Conservation (phyloP, 768 basidiomycete genomes). For the Rubroboletus satanas region DNA sequence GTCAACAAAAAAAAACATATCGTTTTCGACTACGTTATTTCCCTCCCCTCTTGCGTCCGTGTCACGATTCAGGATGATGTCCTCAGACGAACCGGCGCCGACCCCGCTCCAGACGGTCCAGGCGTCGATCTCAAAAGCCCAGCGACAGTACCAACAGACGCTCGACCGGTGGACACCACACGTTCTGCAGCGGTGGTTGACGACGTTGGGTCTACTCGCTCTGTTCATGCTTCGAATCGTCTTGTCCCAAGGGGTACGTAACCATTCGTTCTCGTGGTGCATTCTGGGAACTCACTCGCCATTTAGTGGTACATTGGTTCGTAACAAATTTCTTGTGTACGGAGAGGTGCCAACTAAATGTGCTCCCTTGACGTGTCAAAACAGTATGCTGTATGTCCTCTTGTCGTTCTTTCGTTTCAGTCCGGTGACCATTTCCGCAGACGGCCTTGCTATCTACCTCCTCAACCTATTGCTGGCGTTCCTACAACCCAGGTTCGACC, state of each 20-base stretch:
- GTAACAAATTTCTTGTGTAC: constrained; percentile 29
- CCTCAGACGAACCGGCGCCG: constrained; percentile 29
- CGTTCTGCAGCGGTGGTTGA: constrained; percentile 84
- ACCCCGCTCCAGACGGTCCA: constrained; percentile 30
- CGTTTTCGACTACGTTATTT: background rate
- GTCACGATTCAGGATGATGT: constrained; percentile 29
- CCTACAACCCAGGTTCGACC: constrained; percentile 97
- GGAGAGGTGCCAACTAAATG: constrained; percentile 1
- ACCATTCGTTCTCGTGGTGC: background rate
- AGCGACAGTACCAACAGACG: constrained; percentile 78
- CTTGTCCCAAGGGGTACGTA: constrained; percentile 79
- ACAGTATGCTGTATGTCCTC: constrained; percentile 65
- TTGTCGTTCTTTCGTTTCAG: background rate
- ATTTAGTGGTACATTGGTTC: constrained; percentile 87
- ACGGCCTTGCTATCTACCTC: constrained; percentile 92
- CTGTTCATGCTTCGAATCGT: constrained; percentile 86
- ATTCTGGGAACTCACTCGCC: background rate
- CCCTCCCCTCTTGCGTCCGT: background rate
- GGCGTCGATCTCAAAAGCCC: constrained; percentile 38
- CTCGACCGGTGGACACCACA: constrained; percentile 94
- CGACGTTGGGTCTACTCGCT: constrained; percentile 61
- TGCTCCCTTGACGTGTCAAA: background rate
- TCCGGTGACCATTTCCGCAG: constrained; percentile 33
- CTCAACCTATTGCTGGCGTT: constrained; percentile 96
- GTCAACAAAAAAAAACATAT: constrained; percentile 2